These are phyloP conservation scores for Ganoderma resinaceum DNA, from an alignment of 1,284 basidiomycete genomes.

Conservation along the genomic window DNA sequence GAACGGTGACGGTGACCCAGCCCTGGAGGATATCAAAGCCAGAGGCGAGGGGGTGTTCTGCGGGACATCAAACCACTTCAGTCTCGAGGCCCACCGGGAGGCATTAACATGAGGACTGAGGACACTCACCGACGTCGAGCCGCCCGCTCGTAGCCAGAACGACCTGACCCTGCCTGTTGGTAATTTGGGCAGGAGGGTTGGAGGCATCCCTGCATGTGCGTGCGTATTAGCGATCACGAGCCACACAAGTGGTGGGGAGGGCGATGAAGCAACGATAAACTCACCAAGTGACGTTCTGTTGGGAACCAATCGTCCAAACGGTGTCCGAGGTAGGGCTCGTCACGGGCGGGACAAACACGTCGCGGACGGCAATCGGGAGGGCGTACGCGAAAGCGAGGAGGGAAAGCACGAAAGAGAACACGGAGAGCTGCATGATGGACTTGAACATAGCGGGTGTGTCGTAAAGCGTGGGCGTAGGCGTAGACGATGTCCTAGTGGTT, in stretches of 20 bases:
- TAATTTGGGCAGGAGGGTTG: constrained; percentile 50
- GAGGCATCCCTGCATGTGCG: constrained; percentile 46
- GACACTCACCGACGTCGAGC: constrained; percentile 42
- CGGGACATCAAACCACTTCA: not conserved
- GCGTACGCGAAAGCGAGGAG: constrained; percentile 38
- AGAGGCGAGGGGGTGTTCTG: constrained; percentile 43
- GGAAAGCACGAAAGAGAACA: constrained; percentile 36
- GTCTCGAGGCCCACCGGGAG: not conserved
- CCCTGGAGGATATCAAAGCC: constrained; percentile 51
- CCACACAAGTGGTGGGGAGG: not conserved
- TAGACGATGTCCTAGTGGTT: not conserved
- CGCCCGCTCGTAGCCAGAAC: constrained; percentile 45
- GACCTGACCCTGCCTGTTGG: constrained; percentile 51
- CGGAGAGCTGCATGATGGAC: constrained; percentile 32
- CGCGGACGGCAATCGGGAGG: constrained; percentile 42
- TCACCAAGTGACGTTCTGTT: constrained; percentile 54
- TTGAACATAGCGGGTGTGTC: constrained; percentile 34
- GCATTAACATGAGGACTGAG: not conserved
- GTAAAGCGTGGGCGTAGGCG: not conserved
- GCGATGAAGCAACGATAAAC: constrained; percentile 15
- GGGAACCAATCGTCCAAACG: constrained; percentile 51
- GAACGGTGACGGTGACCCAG: constrained; percentile 41
- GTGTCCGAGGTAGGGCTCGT: constrained; percentile 44
- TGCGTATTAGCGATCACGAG: not conserved
- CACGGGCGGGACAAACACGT: constrained; percentile 56